Conservation (phyloP, 176 grass and related monocot species). For the Rhynchospora breviuscula region DNA sequence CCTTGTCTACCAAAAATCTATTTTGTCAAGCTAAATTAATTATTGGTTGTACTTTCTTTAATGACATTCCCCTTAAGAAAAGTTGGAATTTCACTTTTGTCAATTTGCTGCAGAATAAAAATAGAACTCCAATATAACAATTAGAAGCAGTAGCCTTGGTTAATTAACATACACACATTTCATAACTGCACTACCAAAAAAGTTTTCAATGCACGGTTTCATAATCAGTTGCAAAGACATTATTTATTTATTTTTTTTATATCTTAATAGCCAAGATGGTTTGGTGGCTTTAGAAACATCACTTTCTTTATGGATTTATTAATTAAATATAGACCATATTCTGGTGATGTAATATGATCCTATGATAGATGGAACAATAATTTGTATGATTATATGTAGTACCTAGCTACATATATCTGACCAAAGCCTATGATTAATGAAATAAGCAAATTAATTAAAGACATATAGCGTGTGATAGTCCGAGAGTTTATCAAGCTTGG, state of each 20-base stretch:
- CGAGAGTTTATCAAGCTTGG: not conserved
- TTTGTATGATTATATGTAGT: not conserved
- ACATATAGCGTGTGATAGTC: not conserved
- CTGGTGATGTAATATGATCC: constrained; percentile 11
- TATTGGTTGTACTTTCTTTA: not conserved
- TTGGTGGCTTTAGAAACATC: not conserved
- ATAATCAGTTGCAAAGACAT: not conserved
- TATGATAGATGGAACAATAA: constrained; percentile 3
- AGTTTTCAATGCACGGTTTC: not conserved
- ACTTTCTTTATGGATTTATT: constrained; percentile 4
- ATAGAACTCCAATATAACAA: not conserved
- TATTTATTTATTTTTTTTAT: not conserved
- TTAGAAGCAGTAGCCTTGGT: not conserved
- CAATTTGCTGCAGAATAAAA: not conserved
- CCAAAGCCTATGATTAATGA: not conserved
- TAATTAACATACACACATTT: not conserved
- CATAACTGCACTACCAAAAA: not conserved
- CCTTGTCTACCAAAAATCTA: not conserved
- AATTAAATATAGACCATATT: constrained; percentile 1
- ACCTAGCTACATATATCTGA: not conserved
- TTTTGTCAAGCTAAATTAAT: not conserved
- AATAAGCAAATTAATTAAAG: not conserved
- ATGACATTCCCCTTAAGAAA: not conserved
- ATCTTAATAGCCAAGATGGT: not conserved
- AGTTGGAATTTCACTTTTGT: not conserved